Conservation (phyloP, 202 grass and related monocot species). For the Setaria viridis region DNA sequence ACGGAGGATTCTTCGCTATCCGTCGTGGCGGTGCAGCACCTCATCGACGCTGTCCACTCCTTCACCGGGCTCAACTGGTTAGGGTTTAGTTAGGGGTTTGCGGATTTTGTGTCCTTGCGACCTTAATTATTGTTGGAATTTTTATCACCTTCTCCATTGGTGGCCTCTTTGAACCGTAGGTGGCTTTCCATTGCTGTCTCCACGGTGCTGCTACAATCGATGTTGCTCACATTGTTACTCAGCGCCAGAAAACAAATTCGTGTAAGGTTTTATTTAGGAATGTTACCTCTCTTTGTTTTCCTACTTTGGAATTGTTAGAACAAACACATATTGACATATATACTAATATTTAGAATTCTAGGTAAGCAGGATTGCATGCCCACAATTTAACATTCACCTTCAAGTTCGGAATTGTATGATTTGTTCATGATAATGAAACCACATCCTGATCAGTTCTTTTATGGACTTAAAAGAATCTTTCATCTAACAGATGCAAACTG, state of each 20-base stretch:
- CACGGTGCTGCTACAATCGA: conserved; percentile 31
- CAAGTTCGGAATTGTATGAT: background rate
- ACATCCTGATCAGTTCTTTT: background rate
- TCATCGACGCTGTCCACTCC: conserved; percentile 43
- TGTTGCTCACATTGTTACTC: background rate
- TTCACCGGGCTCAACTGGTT: conserved; percentile 50
- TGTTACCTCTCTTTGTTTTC: background rate
- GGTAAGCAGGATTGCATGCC: background rate
- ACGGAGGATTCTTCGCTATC: conserved; percentile 11
- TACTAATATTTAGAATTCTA: background rate
- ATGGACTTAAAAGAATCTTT: background rate
- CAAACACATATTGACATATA: too few species aligned
- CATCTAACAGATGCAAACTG: background rate
- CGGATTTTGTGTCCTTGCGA: conserved; percentile 2
- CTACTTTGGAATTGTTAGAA: background rate
- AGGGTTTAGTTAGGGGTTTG: conserved; percentile 40
- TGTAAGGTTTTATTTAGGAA: conserved; percentile 32
- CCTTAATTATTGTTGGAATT: background rate
- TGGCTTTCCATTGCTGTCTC: conserved; percentile 45
- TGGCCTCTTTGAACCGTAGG: conserved; percentile 22
- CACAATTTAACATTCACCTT: background rate
- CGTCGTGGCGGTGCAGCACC: conserved; percentile 30
- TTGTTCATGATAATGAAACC: background rate
- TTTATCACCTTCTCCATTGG: background rate
- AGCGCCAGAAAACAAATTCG: background rate